Percentiles rank a stretch among this genome's conserved stretches.
Evolutionary conservation across 2,329 filamentous ascomycete species (phyloP).

Genomic region (Gnomoniopsis smithogilvyi): DNA sequence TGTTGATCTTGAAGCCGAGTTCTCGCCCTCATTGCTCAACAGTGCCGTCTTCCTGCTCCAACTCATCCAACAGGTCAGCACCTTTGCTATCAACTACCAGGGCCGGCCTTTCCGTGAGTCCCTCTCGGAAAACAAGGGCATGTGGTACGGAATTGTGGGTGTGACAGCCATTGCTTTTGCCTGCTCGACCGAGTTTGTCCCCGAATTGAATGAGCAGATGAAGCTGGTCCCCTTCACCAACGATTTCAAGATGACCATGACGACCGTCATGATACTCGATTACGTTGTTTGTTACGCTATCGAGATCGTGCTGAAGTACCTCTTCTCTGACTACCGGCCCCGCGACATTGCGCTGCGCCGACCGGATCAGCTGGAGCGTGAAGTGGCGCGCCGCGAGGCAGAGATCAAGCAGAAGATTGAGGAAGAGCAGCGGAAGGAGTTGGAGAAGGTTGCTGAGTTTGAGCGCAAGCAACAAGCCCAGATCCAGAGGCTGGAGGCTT

Average conservation of each 20-base stretch:
- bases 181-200: conserved; percentile 91
- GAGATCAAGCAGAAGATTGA: conserved; percentile 48
- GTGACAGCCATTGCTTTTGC: conserved; percentile 89
- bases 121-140: conserved; percentile 91
- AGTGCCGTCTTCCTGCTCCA: conserved; percentile 95
- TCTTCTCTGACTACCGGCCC: conserved; percentile 88
- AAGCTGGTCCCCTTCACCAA: conserved; percentile 84
- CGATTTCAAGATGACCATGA: conserved; percentile 89
- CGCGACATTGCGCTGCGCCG: conserved; percentile 89
- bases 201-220: conserved; percentile 91
- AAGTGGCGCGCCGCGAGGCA: conserved; percentile 64
- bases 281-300: conserved; percentile 84
- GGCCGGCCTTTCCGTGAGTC: conserved; percentile 96
- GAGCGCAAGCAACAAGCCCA: conserved; percentile 55
- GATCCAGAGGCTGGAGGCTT: conserved; percentile 44
- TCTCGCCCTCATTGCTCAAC: conserved; percentile 89
- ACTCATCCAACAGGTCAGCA: conserved; percentile 97
- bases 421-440: conserved; percentile 46
- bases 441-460: conserved; percentile 56
- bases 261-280: conserved; percentile 79
- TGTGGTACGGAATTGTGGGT: conserved; percentile 95
- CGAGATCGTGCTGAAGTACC: conserved; percentile 77
- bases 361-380: conserved; percentile 79
- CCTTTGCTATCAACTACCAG: conserved; percentile 99
- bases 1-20: conserved; percentile 92